Base-by-base conservation (phyloP, 805 yeast species). In the Ogataea salicorniae region DNA sequence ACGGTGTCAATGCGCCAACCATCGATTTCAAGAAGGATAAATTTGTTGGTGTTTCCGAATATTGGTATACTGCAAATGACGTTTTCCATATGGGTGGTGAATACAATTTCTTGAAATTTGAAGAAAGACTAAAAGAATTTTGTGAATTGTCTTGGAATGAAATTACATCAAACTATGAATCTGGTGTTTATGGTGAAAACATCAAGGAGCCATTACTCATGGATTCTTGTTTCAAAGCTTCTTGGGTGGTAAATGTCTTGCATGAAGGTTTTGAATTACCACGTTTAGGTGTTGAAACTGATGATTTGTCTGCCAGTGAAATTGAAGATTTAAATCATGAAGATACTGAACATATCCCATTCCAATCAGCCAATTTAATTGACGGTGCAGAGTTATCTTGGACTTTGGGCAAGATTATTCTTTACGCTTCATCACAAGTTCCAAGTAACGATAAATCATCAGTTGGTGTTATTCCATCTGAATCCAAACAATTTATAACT, bases 1-100 rank as follows among this genome's bases (percentile, higher is more conserved):
- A 91, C 66, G 99, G 98, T 33, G 89, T 89, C 15, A 97, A 92
- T 69, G 96, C 90, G 0, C 99, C 99, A 5, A 78, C 75, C 31
- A 80, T 94, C 51, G 89, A 91, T 67, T 89, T 88, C 60, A 74
- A 76, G 14, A 74, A 74, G 42, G 95, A 89, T 58, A 85, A 81
- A 58, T 91, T 94, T 66, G 85, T 94, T 29, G 99, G 99, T 0
- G 84, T 92, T 20, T 87, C 96, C 7, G 99, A 94, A 66, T 94
- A 89, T 69, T 94, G 98, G 97, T 92, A 94, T 63, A 89, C 97
- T 0, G 91, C 97, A 3, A 87, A 90, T 59, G 98, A 92, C 61
- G 79, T 92, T 4, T 91, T 91, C 63, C 80, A 84, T 37, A 76
- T 89, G 70, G 92, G 95, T 3, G 98, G 97, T 14, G 88, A 82